phyloP scores from a whole-genome alignment of 2,329 filamentous ascomycete genomes.

The Colletotrichum siamense region DNA sequence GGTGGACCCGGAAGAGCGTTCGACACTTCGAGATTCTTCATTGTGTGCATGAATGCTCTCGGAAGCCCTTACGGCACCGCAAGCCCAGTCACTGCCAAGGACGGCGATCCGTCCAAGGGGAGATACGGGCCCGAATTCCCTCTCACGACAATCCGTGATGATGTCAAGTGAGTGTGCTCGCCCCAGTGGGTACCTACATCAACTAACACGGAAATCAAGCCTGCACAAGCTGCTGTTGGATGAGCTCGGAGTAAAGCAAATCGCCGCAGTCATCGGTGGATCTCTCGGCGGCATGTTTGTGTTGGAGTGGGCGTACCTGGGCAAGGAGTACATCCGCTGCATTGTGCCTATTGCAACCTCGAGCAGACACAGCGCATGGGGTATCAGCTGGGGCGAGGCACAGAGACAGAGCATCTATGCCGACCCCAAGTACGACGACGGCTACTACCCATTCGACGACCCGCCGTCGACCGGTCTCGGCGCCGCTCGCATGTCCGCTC shows the following conservation, averaged over 20 bases:
- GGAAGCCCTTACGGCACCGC: constrained; percentile 87
- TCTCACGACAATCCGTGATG: constrained; percentile 91
- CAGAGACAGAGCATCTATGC: constrained; percentile 95
- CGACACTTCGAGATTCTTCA: constrained; percentile 82
- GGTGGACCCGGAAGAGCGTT: constrained; percentile 81
- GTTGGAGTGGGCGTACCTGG: constrained; percentile 91
- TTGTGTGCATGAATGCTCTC: constrained; percentile 85
- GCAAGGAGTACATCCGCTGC: constrained; percentile 80
- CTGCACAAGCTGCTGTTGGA: constrained; percentile 82
- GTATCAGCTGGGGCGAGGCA: constrained; percentile 89
- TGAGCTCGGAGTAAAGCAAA: constrained; percentile 78
- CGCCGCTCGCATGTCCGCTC: constrained; percentile 94
- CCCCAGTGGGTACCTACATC: constrained; percentile 59
- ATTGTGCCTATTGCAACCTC: constrained; percentile 88
- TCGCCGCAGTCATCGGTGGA: constrained; percentile 81
- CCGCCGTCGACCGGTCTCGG: constrained; percentile 87
- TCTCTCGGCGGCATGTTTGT: constrained; percentile 91
- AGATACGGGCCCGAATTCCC: constrained; percentile 96
- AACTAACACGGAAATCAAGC: constrained; percentile 40
- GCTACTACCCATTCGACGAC: constrained; percentile 89
- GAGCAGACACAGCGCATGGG: constrained; percentile 85
- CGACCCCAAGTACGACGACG: constrained; percentile 97
- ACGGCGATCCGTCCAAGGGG: constrained; percentile 76
- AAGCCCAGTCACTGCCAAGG: constrained; percentile 87
- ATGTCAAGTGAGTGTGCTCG: constrained; percentile 78